Evolutionary conservation across 208 protist species (phyloP).

Genomic region (Leishmania amazonensis): DNA sequence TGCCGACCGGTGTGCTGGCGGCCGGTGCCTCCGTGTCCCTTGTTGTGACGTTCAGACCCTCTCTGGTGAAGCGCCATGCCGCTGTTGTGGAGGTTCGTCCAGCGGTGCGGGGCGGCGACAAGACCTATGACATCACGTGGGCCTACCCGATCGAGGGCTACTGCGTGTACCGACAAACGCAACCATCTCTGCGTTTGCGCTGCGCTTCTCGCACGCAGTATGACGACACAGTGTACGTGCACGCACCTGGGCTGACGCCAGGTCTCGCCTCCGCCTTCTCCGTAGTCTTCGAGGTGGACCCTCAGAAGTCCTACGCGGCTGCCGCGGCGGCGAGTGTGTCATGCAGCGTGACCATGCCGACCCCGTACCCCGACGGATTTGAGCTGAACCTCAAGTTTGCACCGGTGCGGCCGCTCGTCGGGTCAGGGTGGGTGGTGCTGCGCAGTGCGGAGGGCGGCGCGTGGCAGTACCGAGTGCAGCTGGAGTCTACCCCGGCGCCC

Average conservation of each 20-base stretch:
- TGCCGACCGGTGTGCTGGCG: slow-evolving; percentile 28
- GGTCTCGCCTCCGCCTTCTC: slow-evolving; percentile 31
- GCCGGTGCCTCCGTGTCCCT: slow-evolving; percentile 51
- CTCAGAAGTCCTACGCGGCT: slow-evolving; percentile 45
- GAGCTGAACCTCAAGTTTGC: slow-evolving; percentile 62
- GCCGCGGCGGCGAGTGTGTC: slow-evolving; percentile 42
- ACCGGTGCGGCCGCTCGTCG: slow-evolving; percentile 81
- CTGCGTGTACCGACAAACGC: slow-evolving; percentile 71
- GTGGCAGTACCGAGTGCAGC: slow-evolving; percentile 81
- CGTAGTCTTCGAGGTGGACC: slow-evolving; percentile 49
- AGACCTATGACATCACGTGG: slow-evolving; percentile 64
- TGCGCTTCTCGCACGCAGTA: slow-evolving; percentile 60
- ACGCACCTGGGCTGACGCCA: slow-evolving; percentile 44
- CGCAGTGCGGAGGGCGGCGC: slow-evolving; percentile 52
- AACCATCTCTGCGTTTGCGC: slow-evolving; percentile 51
- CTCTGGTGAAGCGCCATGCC: slow-evolving; percentile 59
- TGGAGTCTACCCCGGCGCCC: slow-evolving; percentile 78
- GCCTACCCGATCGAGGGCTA: slow-evolving; percentile 75
- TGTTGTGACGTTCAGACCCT: slow-evolving; percentile 65
- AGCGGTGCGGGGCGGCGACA: slow-evolving; percentile 11
- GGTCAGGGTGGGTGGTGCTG: slow-evolving; percentile 70
- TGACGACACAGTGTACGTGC: slow-evolving; percentile 53
- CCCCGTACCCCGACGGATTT: slow-evolving; percentile 37
- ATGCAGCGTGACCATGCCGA: slow-evolving; percentile 35
- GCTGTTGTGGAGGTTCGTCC: slow-evolving; percentile 66